A percentile compares a stretch with the other conserved stretches of the same genome.
Conservation (phyloP, 495 filamentous ascomycete genomes). For the Daldinia grandis region DNA sequence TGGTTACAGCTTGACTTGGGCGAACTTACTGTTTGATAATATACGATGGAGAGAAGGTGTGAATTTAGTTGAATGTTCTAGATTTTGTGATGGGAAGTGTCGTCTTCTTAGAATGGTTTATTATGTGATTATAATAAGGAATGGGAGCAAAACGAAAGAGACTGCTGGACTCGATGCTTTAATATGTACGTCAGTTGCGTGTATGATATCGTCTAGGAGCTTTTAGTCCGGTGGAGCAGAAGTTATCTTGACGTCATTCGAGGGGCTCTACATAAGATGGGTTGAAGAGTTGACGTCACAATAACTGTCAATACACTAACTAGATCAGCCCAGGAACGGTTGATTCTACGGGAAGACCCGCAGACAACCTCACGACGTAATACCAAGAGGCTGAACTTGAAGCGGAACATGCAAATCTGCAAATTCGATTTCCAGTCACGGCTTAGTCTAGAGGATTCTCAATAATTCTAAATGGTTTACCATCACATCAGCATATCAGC, state of each 20-base stretch:
- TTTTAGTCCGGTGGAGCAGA: constrained; percentile 25
- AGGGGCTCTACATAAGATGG: not conserved
- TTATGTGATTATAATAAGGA: not conserved
- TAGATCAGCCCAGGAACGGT: constrained; percentile 26
- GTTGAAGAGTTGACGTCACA: constrained; percentile 27
- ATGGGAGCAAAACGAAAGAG: not conserved
- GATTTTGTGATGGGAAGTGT: not conserved
- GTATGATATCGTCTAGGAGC: constrained; percentile 20
- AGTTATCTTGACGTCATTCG: constrained; percentile 33
- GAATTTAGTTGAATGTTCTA: not conserved
- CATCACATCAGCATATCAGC: constrained; percentile 13
- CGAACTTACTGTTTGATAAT: constrained; percentile 23
- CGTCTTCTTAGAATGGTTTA: too few species aligned
- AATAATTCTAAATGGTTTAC: constrained; percentile 1
- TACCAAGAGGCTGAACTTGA: not conserved
- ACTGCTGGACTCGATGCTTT: constrained; percentile 20
- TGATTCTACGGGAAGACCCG: constrained; percentile 7
- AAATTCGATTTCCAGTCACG: not conserved
- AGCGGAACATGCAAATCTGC: not conserved
- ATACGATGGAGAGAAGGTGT: not conserved
- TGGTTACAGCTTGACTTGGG: not conserved
- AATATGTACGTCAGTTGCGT: constrained; percentile 28
- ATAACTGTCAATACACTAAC: too few species aligned
- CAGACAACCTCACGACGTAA: constrained; percentile 25
- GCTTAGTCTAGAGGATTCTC: constrained; percentile 21